Evolutionary conservation across 345 rosid species (phyloP).

Genomic region (Cardamine resedifolia): DNA sequence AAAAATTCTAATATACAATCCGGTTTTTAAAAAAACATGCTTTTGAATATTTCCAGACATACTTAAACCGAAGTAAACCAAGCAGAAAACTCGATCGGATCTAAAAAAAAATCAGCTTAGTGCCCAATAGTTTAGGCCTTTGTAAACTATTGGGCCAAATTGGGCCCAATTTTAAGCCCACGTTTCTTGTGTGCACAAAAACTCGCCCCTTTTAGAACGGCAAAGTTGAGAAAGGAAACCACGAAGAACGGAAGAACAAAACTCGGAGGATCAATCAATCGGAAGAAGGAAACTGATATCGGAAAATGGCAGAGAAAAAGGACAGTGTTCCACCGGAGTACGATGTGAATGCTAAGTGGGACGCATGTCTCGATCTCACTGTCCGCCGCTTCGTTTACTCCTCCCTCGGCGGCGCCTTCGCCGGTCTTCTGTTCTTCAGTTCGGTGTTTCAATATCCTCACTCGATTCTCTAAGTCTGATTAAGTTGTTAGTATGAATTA

Average conservation of each 20-base stretch:
- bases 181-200: neutral
- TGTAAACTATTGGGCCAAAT: conserved; percentile 10
- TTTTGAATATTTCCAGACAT: neutral
- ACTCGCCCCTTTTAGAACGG: neutral
- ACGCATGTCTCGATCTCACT: conserved; percentile 83
- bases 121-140: neutral
- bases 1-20: neutral
- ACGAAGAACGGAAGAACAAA: neutral
- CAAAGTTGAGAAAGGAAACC: too few relatives aligned
- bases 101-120: neutral
- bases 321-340: conserved; percentile 39
- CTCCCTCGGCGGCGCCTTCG: conserved; percentile 75
- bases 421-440: conserved; percentile 91
- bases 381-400: conserved; percentile 82
- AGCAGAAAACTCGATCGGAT: neutral
- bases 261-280: neutral
- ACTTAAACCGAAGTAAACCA: neutral
- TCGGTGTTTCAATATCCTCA: neutral
- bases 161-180: conserved; percentile 21
- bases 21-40: neutral
- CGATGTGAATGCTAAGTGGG: conserved; percentile 84
- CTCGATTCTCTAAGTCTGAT: neutral
- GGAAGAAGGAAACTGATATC: neutral
- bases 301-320: conserved; percentile 45
- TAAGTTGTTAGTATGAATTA: neutral